phyloP scores from a whole-genome alignment of 352 stramenopile species.

The Phytophthora lateralis region DNA sequence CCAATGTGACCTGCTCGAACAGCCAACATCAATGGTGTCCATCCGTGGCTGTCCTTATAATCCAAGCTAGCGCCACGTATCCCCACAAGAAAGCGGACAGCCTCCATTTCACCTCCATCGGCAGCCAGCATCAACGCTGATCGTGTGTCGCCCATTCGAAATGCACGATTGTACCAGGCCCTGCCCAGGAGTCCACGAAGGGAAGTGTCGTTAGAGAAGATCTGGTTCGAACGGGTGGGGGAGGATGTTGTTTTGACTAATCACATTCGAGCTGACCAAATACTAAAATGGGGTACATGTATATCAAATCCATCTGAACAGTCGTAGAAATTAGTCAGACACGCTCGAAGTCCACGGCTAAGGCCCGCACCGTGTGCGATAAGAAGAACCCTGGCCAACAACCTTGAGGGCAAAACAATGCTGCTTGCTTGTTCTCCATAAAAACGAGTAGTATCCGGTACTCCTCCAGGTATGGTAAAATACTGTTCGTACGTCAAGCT shows the following conservation, averaged over 20 bases:
- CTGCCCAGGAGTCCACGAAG: no score
- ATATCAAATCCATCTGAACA: no score
- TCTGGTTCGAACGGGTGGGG: no score
- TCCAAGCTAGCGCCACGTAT: background rate
- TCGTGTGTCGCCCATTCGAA: no score
- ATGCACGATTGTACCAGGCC: no score
- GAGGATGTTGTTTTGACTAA: no score
- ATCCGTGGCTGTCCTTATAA: background rate
- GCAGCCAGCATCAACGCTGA: background rate
- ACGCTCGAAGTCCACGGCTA: no score
- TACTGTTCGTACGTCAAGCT: slow-evolving; percentile 14
- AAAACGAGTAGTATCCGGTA: slow-evolving; percentile 19
- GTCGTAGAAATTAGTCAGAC: no score
- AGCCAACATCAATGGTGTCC: background rate
- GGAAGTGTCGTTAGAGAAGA: no score
- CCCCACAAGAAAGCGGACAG: background rate
- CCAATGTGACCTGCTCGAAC: background rate
- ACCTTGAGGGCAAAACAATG: slow-evolving; percentile 4
- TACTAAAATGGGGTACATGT: no score
- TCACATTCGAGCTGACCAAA: no score
- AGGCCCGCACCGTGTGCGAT: no score
- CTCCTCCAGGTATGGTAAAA: slow-evolving; percentile 19
- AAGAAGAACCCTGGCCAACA: background rate
- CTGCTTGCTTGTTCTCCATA: slow-evolving; percentile 15
- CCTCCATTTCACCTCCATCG: background rate